A percentile compares a stretch with the other conserved stretches of the same genome.
Evolutionary conservation across 2,329 filamentous ascomycete genomes (phyloP).

Genomic region (Fusarium nanum): DNA sequence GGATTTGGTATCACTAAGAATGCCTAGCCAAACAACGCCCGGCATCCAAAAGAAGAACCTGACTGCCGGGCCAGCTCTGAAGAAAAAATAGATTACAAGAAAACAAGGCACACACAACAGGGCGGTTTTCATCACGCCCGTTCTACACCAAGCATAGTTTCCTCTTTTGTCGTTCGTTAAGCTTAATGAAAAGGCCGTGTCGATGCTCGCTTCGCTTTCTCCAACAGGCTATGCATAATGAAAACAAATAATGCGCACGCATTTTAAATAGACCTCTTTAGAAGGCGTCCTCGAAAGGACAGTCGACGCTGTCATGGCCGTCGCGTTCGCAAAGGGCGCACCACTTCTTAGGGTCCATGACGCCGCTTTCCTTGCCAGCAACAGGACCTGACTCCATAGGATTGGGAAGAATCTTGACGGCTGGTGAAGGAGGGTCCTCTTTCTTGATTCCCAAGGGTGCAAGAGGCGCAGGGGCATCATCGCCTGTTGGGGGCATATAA

Average conservation of each 20-base stretch:
- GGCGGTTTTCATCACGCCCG: constrained; percentile 46
- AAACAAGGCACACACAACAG: constrained; percentile 32
- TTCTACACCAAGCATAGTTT: constrained; percentile 41
- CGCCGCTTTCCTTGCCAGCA: constrained; percentile 80
- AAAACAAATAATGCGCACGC: constrained; percentile 15
- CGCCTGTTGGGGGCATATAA: constrained; percentile 55
- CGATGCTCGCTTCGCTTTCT: constrained; percentile 31
- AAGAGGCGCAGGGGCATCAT: constrained; percentile 66
- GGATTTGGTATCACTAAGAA: constrained; percentile 52
- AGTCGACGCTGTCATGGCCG: constrained; percentile 95
- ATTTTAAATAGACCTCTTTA: constrained; percentile 49
- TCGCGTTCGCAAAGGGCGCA: constrained; percentile 96
- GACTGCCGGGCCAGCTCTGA: constrained; percentile 29
- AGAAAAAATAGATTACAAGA: constrained; percentile 27
- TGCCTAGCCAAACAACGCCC: constrained; percentile 48
- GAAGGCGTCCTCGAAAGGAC: constrained; percentile 87
- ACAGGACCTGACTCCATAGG: constrained; percentile 75
- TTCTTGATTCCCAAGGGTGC: constrained; percentile 63
- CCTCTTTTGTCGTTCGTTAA: constrained; percentile 15
- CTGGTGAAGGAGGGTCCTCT: constrained; percentile 51
- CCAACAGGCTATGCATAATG: constrained; percentile 19
- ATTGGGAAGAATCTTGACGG: constrained; percentile 67
- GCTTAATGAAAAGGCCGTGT: constrained; percentile 28
- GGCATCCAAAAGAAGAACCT: constrained; percentile 27
- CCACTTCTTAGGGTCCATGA: constrained; percentile 90